These are phyloP conservation scores for Tricharina praecox DNA, from an alignment of 495 filamentous ascomycete genomes.

Conservation along the genomic window DNA sequence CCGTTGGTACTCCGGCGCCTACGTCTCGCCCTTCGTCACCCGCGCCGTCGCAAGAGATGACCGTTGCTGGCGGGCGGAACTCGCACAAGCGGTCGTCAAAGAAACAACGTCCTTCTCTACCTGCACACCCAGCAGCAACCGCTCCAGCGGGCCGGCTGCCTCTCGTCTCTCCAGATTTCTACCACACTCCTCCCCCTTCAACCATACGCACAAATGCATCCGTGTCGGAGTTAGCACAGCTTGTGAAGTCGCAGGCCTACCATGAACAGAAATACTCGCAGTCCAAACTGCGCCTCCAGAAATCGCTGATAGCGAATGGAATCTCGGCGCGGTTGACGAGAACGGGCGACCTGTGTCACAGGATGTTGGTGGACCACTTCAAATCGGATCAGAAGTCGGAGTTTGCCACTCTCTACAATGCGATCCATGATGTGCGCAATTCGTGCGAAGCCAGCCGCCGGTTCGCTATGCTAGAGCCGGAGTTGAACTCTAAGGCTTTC, in stretches of 20 bases:
- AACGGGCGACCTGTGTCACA: conserved; percentile 59
- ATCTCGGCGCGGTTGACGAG: conserved; percentile 64
- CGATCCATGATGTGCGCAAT: conserved; percentile 71
- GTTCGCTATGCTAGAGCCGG: conserved; percentile 51
- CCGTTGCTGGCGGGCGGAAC: conserved; percentile 19
- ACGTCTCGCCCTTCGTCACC: conserved; percentile 14
- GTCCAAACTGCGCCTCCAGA: conserved; percentile 47
- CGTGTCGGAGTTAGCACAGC: conserved; percentile 51
- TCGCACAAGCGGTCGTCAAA: conserved; percentile 20
- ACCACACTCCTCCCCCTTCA: conserved; percentile 28
- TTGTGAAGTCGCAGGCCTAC: conserved; percentile 53
- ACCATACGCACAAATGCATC: conserved; percentile 38
- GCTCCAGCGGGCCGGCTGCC: conserved; percentile 31
- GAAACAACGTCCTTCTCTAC: conserved; percentile 19
- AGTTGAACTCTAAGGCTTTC: conserved; percentile 36
- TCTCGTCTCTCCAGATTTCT: conserved; percentile 29
- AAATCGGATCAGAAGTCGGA: conserved; percentile 75
- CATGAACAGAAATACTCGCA: conserved; percentile 55
- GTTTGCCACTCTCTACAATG: conserved; percentile 75
- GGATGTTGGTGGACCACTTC: conserved; percentile 73
- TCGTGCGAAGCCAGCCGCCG: conserved; percentile 58
- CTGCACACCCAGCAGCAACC: conserved; percentile 22
- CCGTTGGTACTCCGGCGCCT: neutral
- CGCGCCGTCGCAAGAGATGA: conserved; percentile 24
- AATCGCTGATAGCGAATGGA: conserved; percentile 53